Base-by-base conservation (phyloP, 495 filamentous ascomycete genomes). In the Xylaria longipes region DNA sequence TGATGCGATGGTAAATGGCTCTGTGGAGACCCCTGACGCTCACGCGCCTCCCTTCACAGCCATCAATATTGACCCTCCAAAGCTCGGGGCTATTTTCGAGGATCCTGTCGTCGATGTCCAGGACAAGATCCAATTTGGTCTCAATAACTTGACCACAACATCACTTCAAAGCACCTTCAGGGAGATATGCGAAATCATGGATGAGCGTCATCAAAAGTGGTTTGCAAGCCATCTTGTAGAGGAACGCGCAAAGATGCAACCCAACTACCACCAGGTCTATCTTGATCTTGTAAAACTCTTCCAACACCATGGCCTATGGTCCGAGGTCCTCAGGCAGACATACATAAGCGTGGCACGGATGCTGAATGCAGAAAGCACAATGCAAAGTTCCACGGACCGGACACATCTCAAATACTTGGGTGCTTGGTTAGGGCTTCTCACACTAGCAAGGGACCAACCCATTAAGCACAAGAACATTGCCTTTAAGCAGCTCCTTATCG, bases 381-480 rank as follows among this genome's bases (percentile, higher is more conserved):
- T 97, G 80, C 89, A 87, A 76, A 94, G 90, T 46, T 86, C 91
- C 4, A 91, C 89, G 3, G 97, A 99, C 73, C 88, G 96, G 71
- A 88, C 88, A 12, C 92, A 97, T 74, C 83, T 99, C 39, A 98
- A 97, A 80, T 97, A 97, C 77, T 84, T 99, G 11, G 95, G 91
- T 54, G 88, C 88, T 52, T 99, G 96, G 96, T 88, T 99, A 35
- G 96, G 96, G 5, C 93, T 94, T 25, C 82, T 99, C 76, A 99
- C 96, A 8, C 89, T 99, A 69, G 96, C 95, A 15, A 91, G 94
- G 70, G 92, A 99, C 79, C 95, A 97, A 79, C 95, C 96, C 9
- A 95, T 99, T 82, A 95, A 95, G 80, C 94, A 96, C 80, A 95
- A 91, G 79, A 97, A 97, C 82, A 94, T 99, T 61, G 96, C 95